Conservation (phyloP, 2,329 filamentous ascomycete species). For the Periconia macrospinosa region DNA sequence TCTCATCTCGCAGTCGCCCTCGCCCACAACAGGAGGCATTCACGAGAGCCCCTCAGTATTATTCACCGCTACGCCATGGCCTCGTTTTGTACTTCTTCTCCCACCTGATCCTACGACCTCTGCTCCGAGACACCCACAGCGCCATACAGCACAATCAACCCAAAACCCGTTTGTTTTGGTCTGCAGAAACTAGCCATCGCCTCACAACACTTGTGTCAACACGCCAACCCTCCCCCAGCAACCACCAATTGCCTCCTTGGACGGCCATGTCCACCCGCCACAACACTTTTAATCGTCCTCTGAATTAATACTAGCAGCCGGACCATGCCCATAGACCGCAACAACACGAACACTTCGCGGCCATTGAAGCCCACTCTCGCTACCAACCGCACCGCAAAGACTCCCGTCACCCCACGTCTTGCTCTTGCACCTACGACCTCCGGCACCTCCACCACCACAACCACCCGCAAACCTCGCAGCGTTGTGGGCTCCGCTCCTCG, state of each 20-base stretch:
- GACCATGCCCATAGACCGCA: conserved; percentile 44
- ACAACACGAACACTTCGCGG: conserved; percentile 55
- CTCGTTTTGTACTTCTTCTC: conserved; percentile 4
- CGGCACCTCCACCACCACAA: conserved; percentile 32
- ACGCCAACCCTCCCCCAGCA: conserved; percentile 25
- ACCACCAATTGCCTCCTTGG: conserved; percentile 25
- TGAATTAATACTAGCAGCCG: conserved; percentile 16
- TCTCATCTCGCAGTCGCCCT: not conserved
- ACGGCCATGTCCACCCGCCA: conserved; percentile 33
- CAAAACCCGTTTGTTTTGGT: conserved; percentile 16
- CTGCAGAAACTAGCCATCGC: not conserved
- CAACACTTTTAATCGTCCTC: conserved; percentile 16
- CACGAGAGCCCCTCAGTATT: not conserved
- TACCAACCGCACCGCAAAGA: conserved; percentile 58
- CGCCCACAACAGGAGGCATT: conserved; percentile 18
- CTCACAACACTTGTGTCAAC: conserved; percentile 11
- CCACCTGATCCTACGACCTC: conserved; percentile 5
- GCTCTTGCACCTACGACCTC: conserved; percentile 53
- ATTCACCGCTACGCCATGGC: conserved; percentile 22
- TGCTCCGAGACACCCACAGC: not conserved
- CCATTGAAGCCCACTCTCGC: conserved; percentile 72
- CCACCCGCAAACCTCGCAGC: conserved; percentile 29
- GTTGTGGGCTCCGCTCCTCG: conserved; percentile 29
- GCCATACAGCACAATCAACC: not conserved
- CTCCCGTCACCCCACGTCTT: conserved; percentile 63